phyloP scores from a whole-genome alignment of 352 stramenopile genomes.

The Phytophthora brassicae region DNA sequence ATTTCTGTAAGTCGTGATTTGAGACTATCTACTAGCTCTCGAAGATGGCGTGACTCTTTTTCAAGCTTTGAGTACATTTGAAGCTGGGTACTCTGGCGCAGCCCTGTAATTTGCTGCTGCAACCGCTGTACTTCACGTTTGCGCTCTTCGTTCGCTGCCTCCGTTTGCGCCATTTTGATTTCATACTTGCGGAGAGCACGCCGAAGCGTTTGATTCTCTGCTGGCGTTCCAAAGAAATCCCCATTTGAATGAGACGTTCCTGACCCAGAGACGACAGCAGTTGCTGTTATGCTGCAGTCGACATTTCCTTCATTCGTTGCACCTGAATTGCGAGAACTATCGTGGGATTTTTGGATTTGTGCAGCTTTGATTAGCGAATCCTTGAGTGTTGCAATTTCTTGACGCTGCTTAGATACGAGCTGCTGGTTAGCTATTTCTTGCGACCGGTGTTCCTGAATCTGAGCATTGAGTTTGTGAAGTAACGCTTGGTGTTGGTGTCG shows the following conservation, averaged over 20 bases:
- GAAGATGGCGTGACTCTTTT: conserved; percentile 44
- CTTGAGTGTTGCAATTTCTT: conserved; percentile 23
- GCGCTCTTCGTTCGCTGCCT: conserved; percentile 44
- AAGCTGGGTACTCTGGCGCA: conserved; percentile 52
- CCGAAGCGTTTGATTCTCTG: conserved; percentile 53
- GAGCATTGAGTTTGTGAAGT: conserved; percentile 32
- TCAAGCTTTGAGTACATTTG: conserved; percentile 54
- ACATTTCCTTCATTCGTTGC: background rate
- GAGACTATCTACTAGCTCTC: conserved; percentile 31
- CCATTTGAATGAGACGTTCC: conserved; percentile 16
- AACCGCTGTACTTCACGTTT: conserved; percentile 44
- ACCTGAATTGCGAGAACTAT: background rate
- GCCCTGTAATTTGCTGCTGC: conserved; percentile 53
- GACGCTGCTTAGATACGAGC: conserved; percentile 14
- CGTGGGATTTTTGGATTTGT: conserved; percentile 18
- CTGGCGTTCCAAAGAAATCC: conserved; percentile 36
- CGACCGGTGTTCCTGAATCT: conserved; percentile 19
- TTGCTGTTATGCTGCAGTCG: background rate
- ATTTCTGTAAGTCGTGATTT: conserved; percentile 34
- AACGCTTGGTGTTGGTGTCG: conserved; percentile 38
- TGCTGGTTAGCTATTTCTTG: conserved; percentile 13
- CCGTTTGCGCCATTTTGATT: conserved; percentile 42
- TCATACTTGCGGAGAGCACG: conserved; percentile 61
- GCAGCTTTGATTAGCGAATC: conserved; percentile 21
- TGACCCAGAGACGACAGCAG: background rate